Evolutionary conservation across 805 yeast genomes (phyloP), one percentile per base, ranked within the genome.

Genomic region (Torulaspora delbrueckii): DNA sequence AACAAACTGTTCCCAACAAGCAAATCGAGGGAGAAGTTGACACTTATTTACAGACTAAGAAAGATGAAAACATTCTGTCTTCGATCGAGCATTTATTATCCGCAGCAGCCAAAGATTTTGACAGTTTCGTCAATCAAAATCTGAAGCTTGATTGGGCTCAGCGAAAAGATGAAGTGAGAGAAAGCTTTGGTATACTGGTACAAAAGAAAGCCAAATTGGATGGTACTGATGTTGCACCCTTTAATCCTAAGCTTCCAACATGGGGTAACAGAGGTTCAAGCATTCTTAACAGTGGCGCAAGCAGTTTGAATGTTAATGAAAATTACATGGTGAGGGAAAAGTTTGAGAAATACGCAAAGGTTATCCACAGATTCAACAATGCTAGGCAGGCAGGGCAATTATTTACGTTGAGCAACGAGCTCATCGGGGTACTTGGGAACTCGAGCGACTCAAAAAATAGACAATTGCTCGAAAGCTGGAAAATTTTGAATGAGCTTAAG

Each of bases 101-200:
- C 2, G 67, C 79, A 16, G 89, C 96, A 4, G 82, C 95, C 3
- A 75, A 75, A 45, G 96, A 89, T 59, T 93, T 91, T 66, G 96
- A 90, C 62, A 67, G 65, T 36, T 86, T 81, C 61, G 81, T 91
- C 48, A 81, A 75, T 55, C 78, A 81, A 50, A 86, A 83, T 56
- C 73, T 93, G 22, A 71, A 84, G 3, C 73, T 85, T 39, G 96
- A 90, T 63, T 93, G 98, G 97, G 79, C 79, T 46, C 78, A 78
- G 40, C 79, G 87, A 52, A 82, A 87, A 57, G 79, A 80, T 50
- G 85, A 82, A 55, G 75, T 91, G 38, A 78, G 86, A 59, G 82
- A 79, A 52, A 77, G 82, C 16, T 78, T 88, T 53, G 91, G 95
- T 1, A 72, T 79, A 16, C 66, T 76, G 12, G 54, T 73, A 38